Conservation (phyloP, 495 filamentous ascomycete species). For the Pyrenula massariospora region DNA sequence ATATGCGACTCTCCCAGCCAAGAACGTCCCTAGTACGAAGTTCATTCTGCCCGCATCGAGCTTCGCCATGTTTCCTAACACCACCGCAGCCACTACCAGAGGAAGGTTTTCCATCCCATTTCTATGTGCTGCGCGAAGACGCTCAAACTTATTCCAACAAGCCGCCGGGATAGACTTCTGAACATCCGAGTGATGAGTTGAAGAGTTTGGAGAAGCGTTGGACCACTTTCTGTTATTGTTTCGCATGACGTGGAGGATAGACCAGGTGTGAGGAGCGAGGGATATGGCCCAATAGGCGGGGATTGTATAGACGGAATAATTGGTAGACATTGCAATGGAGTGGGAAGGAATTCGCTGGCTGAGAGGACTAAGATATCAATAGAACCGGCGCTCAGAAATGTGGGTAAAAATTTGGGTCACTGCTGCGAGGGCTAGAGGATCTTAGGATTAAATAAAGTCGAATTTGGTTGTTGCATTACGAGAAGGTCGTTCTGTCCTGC, state of each 20-base stretch:
- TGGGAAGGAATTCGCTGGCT: neutral
- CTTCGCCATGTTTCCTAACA: conserved; percentile 23
- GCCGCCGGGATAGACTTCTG: conserved; percentile 13
- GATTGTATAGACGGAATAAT: conserved; percentile 23
- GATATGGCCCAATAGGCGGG: conserved; percentile 23
- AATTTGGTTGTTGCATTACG: no score
- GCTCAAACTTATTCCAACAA: conserved; percentile 20
- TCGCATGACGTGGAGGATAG: conserved; percentile 11
- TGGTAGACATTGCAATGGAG: conserved; percentile 7
- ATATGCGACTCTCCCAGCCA: conserved; percentile 15
- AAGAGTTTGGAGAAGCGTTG: conserved; percentile 22
- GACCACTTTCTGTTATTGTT: conserved; percentile 15
- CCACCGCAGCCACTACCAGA: conserved; percentile 24
- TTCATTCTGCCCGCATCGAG: conserved; percentile 15
- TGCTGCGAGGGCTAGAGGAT: no score
- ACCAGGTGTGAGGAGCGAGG: conserved; percentile 22
- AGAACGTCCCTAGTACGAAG: conserved; percentile 12
- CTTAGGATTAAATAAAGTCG: no score
- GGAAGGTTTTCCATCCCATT: conserved; percentile 32
- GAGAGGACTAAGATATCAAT: no score
- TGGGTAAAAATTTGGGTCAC: no score
- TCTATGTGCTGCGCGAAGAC: conserved; percentile 24
- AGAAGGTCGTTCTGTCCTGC: no score
- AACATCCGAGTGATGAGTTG: conserved; percentile 9
- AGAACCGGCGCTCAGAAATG: no score